Conservation (phyloP, 441 rosid species). For the Monsonia emarginata region DNA sequence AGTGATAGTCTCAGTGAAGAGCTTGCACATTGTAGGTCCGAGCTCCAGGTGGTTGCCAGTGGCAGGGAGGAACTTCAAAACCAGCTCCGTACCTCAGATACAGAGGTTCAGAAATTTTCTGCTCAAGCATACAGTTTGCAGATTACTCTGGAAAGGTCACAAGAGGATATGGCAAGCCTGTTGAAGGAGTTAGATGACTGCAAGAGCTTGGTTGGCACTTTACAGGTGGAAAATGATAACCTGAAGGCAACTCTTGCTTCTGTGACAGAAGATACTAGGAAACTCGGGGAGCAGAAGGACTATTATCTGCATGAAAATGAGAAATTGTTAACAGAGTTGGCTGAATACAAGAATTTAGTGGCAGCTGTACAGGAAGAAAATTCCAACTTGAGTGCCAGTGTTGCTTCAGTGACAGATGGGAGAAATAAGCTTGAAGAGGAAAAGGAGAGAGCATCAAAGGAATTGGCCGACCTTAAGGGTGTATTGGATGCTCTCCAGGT, state of each 20-base stretch:
- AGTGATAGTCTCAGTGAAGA: slow-evolving; percentile 47
- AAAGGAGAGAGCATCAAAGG: slow-evolving; percentile 29
- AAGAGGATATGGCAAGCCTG: slow-evolving; percentile 29
- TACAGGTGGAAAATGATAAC: slow-evolving; percentile 47
- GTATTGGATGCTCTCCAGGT: slow-evolving; percentile 31
- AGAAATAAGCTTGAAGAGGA: slow-evolving; percentile 50
- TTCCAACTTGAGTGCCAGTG: slow-evolving; percentile 32
- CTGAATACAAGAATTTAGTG: slow-evolving; percentile 40
- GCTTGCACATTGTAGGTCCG: slow-evolving; percentile 57
- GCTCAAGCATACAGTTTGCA: slow-evolving; percentile 49
- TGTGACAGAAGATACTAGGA: slow-evolving; percentile 39
- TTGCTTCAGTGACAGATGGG: slow-evolving; percentile 34
- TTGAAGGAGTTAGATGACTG: slow-evolving; percentile 40
- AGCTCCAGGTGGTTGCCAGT: slow-evolving; percentile 38
- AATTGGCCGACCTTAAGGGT: slow-evolving; percentile 33
- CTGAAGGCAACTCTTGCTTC: slow-evolving; percentile 37
- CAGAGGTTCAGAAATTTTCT: slow-evolving; percentile 43
- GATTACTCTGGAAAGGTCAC: slow-evolving; percentile 47
- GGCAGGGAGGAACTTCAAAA: slow-evolving; percentile 45
- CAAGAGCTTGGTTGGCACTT: slow-evolving; percentile 33
- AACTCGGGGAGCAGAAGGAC: slow-evolving; percentile 40
- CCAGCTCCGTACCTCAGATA: slow-evolving; percentile 42
- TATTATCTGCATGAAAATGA: slow-evolving; percentile 37
- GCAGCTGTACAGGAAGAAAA: slow-evolving; percentile 50
- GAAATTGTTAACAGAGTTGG: slow-evolving; percentile 47